Conservation (phyloP, 352 stramenopile genomes). For the Pythium phragmitis region DNA sequence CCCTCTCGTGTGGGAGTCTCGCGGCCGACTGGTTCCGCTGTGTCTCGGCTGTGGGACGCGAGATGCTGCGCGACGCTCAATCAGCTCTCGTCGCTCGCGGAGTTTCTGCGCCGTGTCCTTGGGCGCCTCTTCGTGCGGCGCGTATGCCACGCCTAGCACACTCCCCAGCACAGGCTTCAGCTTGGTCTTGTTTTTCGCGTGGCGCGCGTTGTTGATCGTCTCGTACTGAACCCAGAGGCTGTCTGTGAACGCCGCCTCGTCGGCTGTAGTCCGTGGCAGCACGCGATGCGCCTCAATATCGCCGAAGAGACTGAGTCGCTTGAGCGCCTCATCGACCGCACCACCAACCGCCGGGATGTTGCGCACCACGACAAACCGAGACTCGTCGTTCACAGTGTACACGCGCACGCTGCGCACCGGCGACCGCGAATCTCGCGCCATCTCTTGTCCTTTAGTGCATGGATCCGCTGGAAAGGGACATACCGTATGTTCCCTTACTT, state of each 20-base stretch:
- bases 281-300: conserved; percentile 29
- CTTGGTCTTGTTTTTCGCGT: conserved; percentile 56
- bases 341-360: conserved; percentile 34
- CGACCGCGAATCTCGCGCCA: not conserved
- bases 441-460: not conserved
- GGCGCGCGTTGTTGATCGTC: conserved; percentile 70
- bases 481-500: not conserved
- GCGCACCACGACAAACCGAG: conserved; percentile 32
- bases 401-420: conserved; percentile 26
- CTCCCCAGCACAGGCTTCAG: conserved; percentile 69
- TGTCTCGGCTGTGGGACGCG: conserved; percentile 1
- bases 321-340: conserved; percentile 27
- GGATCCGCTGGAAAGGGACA: not conserved
- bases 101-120: conserved; percentile 68
- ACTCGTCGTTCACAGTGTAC: conserved; percentile 45
- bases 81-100: conserved; percentile 51
- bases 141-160: conserved; percentile 62
- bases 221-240: conserved; percentile 73
- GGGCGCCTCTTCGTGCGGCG: conserved; percentile 54
- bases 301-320: conserved; percentile 28
- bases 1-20: not conserved
- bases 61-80: conserved; percentile 33
- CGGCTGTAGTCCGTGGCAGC: conserved; percentile 5
- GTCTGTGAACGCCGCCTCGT: conserved; percentile 43
- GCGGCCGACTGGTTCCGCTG: not conserved